Percentiles rank a stretch among this genome's conserved stretches.
These are phyloP conservation scores for Venturia aucupariae DNA, from an alignment of 2,329 filamentous ascomycete species.

Conservation along the genomic window DNA sequence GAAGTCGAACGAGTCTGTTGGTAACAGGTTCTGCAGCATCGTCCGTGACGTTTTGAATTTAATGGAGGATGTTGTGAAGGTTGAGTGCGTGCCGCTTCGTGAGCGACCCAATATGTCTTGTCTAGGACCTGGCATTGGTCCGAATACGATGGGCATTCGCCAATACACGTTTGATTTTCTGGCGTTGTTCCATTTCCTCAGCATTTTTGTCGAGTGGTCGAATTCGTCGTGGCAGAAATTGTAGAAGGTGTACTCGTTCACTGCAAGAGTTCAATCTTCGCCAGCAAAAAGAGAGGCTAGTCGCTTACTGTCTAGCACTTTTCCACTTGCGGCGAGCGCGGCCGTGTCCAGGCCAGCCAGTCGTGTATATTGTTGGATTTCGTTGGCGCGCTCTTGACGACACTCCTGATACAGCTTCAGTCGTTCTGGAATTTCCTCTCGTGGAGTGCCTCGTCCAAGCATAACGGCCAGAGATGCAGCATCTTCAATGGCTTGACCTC, in stretches of 20 bases:
- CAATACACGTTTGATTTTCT: conserved; percentile 28
- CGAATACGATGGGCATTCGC: conserved; percentile 36
- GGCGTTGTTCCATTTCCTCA: conserved; percentile 43
- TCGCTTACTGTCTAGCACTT: conserved; percentile 21
- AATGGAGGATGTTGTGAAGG: conserved; percentile 31
- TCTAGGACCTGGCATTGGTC: conserved; percentile 32
- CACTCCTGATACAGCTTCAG: conserved; percentile 51
- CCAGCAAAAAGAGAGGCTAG: not conserved
- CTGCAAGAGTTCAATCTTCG: conserved; percentile 18
- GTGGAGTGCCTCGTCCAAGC: conserved; percentile 37
- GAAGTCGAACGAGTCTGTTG: conserved; percentile 28
- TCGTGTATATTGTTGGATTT: conserved; percentile 50
- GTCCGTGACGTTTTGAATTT: conserved; percentile 34
- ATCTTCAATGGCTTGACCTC: conserved; percentile 58
- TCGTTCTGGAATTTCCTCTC: conserved; percentile 43
- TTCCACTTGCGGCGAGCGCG: not conserved
- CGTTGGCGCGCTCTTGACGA: conserved; percentile 47
- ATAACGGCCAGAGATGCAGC: conserved; percentile 50
- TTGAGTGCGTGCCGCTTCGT: conserved; percentile 22
- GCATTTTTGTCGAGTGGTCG: conserved; percentile 42
- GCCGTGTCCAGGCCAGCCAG: conserved; percentile 39
- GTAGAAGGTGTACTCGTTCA: conserved; percentile 37
- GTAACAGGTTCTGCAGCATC: conserved; percentile 33
- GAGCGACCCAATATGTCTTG: conserved; percentile 23
- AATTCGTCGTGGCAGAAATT: conserved; percentile 53